Conservation (phyloP, 495 filamentous ascomycete species). For the Penicillium waksmanii region DNA sequence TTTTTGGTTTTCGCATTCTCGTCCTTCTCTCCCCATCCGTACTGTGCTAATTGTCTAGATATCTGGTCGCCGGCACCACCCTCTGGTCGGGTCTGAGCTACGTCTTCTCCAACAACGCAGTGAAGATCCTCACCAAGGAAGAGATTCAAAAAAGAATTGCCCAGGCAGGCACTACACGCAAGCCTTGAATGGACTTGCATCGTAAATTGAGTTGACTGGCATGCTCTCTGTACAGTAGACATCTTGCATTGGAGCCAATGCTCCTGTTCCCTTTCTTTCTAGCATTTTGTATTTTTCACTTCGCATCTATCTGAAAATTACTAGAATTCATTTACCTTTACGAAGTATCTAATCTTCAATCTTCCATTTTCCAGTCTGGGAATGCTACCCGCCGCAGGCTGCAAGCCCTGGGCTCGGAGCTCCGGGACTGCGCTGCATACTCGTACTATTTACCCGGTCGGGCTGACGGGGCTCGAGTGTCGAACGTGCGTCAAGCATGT, state of each 20-base stretch:
- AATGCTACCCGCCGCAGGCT: too few relatives aligned
- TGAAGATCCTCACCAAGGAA: constrained; percentile 71
- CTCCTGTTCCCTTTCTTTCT: neutral
- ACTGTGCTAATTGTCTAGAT: constrained; percentile 31
- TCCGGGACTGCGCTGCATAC: neutral
- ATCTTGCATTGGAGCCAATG: neutral
- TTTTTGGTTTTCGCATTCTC: constrained; percentile 20
- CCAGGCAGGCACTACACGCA: constrained; percentile 34
- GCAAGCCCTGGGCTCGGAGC: neutral
- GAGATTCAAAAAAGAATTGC: constrained; percentile 46
- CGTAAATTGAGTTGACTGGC: neutral
- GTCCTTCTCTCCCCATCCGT: neutral
- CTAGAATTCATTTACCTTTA: too few relatives aligned
- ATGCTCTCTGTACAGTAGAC: constrained; percentile 1
- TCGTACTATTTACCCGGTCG: neutral
- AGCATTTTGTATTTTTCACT: neutral
- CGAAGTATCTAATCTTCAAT: too few relatives aligned
- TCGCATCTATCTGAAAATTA: too few relatives aligned
- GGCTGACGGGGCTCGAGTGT: neutral
- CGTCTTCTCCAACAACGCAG: constrained; percentile 77
- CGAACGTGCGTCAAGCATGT: neutral
- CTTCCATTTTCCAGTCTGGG: too few relatives aligned
- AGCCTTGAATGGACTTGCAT: constrained; percentile 10
- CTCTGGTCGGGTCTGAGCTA: constrained; percentile 86
- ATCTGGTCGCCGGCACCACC: constrained; percentile 79